A percentile compares a stretch with the other conserved stretches of the same genome.
Evolutionary conservation across 495 filamentous ascomycete genomes (phyloP).

Genomic region (Physcia stellaris): DNA sequence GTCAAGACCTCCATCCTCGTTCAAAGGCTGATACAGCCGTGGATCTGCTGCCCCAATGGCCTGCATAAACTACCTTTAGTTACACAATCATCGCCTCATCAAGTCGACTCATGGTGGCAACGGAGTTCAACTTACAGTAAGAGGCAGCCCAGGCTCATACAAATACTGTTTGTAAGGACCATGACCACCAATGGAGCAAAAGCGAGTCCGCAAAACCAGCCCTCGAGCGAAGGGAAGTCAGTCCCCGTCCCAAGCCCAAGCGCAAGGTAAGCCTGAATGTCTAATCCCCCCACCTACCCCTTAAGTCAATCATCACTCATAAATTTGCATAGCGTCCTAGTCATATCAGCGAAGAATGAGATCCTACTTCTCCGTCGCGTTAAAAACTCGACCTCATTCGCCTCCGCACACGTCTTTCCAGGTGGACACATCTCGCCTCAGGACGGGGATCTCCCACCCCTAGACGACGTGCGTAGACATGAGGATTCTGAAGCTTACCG

Average conservation of each 20-base stretch:
- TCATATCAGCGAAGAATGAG: conserved; percentile 75
- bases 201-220: too few relatives aligned
- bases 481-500: conserved; percentile 56
- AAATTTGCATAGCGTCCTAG: conserved; percentile 49
- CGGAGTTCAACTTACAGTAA: too few relatives aligned
- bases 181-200: too few relatives aligned
- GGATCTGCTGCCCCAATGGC: too few relatives aligned
- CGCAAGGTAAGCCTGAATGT: conserved; percentile 1
- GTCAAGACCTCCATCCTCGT: too few relatives aligned
- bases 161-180: too few relatives aligned
- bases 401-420: conserved; percentile 90
- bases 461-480: conserved; percentile 37
- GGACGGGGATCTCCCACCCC: conserved; percentile 43
- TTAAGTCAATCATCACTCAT: conserved; percentile 5
- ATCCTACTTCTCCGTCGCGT: conserved; percentile 82
- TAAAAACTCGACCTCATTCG: conserved; percentile 64
- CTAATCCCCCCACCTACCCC: not conserved
- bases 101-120: too few relatives aligned
- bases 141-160: too few relatives aligned
- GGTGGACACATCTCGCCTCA: conserved; percentile 58
- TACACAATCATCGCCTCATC: too few relatives aligned
- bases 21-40: too few relatives aligned
- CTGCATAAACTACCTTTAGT: too few relatives aligned
- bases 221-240: too few relatives aligned
- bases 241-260: conserved; percentile 3